phyloP scores from a whole-genome alignment of 2,329 filamentous ascomycete genomes.

The Ophiostoma tasmaniense region DNA sequence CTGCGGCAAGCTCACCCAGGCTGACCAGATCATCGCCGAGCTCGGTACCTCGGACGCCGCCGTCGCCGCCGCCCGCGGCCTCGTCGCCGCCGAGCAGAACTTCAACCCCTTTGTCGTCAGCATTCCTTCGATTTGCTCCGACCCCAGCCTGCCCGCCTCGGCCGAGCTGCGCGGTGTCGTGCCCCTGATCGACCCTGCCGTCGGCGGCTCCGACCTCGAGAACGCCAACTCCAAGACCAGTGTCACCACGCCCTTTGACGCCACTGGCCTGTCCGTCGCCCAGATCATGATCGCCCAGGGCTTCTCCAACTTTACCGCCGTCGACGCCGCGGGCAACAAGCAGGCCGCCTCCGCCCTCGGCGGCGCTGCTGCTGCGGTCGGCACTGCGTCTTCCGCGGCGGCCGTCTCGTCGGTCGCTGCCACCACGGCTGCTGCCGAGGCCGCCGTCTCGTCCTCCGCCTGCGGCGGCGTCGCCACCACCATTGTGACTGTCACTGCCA shows the following conservation, averaged over 20 bases:
- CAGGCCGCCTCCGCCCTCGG: constrained; percentile 14
- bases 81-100: constrained; percentile 23
- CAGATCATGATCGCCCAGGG: constrained; percentile 54
- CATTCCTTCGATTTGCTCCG: constrained; percentile 55
- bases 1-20: constrained; percentile 45
- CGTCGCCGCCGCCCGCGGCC: constrained; percentile 45
- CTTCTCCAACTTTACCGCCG: constrained; percentile 50
- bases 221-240: constrained; percentile 52
- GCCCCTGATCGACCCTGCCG: constrained; percentile 57
- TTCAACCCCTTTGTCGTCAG: constrained; percentile 45
- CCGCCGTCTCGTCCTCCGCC: background rate
- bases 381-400: too few species aligned
- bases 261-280: constrained; percentile 55
- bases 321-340: constrained; percentile 27
- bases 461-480: constrained; percentile 2
- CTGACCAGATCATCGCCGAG: constrained; percentile 53
- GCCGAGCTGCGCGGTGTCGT: constrained; percentile 55
- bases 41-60: constrained; percentile 52
- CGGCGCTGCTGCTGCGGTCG: constrained; percentile 24
- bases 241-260: constrained; percentile 45
- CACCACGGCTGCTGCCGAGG: constrained; percentile 2
- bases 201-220: constrained; percentile 46
- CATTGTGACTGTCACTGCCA: constrained; percentile 11
- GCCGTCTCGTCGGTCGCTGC: constrained; percentile 9
- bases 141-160: constrained; percentile 53